Conservation (phyloP, 2,329 filamentous ascomycete species). For the Pezicula radicicola region DNA sequence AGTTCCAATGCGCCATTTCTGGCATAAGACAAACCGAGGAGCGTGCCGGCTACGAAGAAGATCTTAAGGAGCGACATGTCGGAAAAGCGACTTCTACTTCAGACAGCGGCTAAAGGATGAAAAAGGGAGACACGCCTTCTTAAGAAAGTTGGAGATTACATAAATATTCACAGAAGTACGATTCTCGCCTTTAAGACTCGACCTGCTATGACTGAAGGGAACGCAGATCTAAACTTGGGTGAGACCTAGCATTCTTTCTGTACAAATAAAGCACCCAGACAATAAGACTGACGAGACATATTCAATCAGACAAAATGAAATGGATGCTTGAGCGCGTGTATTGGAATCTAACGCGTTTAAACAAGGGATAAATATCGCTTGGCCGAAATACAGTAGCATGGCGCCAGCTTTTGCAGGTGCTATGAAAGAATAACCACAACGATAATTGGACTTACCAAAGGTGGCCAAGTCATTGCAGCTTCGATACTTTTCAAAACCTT, state of each 20-base stretch:
- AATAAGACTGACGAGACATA: not conserved
- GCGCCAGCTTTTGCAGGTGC: too few relatives aligned
- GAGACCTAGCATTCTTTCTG: slow-evolving; percentile 1
- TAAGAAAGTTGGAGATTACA: not conserved
- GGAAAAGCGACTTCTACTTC: not conserved
- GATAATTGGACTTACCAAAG: too few relatives aligned
- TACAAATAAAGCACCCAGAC: not conserved
- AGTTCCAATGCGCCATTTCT: not conserved
- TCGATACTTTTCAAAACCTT: too few relatives aligned
- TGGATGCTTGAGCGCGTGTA: not conserved
- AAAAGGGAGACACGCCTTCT: not conserved
- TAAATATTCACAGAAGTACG: not conserved
- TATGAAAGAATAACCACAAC: too few relatives aligned
- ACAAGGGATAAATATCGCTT: not conserved
- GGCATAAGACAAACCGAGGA: not conserved
- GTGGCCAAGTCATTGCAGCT: too few relatives aligned
- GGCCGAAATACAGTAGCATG: too few relatives aligned
- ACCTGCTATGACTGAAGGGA: not conserved
- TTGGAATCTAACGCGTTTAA: not conserved
- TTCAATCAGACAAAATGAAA: not conserved
- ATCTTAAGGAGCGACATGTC: not conserved
- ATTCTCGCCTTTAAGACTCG: not conserved
- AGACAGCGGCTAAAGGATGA: not conserved
- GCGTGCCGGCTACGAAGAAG: not conserved
- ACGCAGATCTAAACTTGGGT: not conserved